These are phyloP conservation scores for Mortierella sp. DNA, from an alignment of 371 early-diverging fungal genomes.

Conservation along the genomic window DNA sequence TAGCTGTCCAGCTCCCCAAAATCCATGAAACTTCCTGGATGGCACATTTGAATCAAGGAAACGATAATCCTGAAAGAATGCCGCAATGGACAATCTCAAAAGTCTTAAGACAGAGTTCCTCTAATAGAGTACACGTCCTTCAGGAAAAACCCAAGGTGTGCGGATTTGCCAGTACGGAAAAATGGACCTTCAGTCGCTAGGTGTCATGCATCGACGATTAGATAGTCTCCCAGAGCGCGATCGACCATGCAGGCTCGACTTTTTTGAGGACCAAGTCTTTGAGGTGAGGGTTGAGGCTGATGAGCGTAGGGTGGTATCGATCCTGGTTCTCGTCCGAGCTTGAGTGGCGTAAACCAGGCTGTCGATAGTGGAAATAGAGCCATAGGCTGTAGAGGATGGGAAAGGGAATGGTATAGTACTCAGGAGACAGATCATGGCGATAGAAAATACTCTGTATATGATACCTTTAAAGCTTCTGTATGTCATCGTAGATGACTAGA, in stretches of 20 bases:
- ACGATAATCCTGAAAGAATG: background rate
- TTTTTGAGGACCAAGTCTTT: background rate
- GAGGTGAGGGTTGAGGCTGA: background rate
- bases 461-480: too few species aligned
- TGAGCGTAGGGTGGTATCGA: background rate
- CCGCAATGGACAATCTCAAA: background rate
- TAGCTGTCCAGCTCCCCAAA: background rate
- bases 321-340: too few species aligned
- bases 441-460: background rate
- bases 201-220: background rate
- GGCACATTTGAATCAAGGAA: background rate
- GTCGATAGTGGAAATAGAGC: background rate
- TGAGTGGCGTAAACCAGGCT: too few species aligned
- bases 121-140: background rate
- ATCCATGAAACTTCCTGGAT: background rate
- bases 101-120: background rate
- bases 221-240: background rate
- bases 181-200: background rate
- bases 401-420: background rate
- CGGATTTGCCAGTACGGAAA: accelerated
- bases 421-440: background rate
- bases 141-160: background rate
- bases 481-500: too few species aligned
- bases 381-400: background rate
- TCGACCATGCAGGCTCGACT: background rate